Evolutionary conservation across 495 filamentous ascomycete genomes (phyloP).

Genomic region (Peziza echinospora): DNA sequence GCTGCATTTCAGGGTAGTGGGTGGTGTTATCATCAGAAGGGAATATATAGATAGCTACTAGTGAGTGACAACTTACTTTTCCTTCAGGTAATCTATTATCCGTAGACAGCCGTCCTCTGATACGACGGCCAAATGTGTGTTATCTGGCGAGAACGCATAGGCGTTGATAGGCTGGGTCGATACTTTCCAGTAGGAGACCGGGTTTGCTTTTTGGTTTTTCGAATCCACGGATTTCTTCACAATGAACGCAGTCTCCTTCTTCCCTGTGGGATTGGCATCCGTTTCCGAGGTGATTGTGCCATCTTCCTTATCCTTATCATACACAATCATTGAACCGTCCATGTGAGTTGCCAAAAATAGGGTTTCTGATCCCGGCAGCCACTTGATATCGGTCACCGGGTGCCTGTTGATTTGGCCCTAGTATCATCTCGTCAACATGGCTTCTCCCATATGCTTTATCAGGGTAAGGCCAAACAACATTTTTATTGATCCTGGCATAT

Average conservation of each 20-base stretch:
- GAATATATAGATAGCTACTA: not conserved
- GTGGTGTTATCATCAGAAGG: not conserved
- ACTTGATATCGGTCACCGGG: conserved; percentile 67
- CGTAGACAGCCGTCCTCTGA: conserved; percentile 78
- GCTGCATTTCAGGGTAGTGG: conserved; percentile 2
- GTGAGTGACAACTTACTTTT: conserved; percentile 46
- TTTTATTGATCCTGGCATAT: conserved; percentile 91
- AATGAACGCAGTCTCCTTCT: conserved; percentile 7
- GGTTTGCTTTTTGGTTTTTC: conserved; percentile 80
- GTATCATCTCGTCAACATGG: not conserved
- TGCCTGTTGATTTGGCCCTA: conserved; percentile 69
- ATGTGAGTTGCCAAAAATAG: conserved; percentile 82
- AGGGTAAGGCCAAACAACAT: conserved; percentile 29
- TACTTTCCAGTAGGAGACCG: conserved; percentile 73
- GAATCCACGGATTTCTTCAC: conserved; percentile 77
- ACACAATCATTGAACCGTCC: conserved; percentile 83
- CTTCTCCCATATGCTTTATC: not conserved
- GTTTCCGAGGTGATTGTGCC: conserved; percentile 43
- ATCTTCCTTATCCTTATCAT: conserved; percentile 98
- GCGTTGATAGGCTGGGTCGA: conserved; percentile 74
- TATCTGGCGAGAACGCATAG: conserved; percentile 75
- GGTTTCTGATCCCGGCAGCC: conserved; percentile 86
- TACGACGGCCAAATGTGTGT: conserved; percentile 68
- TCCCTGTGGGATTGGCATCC: conserved; percentile 8
- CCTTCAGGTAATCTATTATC: conserved; percentile 76